Evolutionary conservation across 352 stramenopile genomes (phyloP).

Genomic region (Phytophthora aleatoria): DNA sequence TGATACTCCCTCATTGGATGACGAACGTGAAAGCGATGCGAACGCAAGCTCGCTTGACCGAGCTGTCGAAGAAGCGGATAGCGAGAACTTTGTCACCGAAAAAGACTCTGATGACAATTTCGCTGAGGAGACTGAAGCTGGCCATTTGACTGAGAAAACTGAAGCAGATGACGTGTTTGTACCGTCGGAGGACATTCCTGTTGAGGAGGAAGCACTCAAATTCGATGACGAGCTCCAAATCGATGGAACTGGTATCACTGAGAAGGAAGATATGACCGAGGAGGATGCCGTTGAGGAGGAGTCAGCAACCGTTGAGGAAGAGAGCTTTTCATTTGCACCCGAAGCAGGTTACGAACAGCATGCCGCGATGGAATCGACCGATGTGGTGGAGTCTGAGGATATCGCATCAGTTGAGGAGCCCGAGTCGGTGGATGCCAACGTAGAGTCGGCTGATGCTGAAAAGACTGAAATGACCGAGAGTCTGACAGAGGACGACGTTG

Average conservation of each 20-base stretch:
- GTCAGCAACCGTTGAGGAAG: neutral
- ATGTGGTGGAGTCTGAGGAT: conserved; percentile 6
- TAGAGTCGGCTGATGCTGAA: neutral
- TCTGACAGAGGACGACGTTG: neutral
- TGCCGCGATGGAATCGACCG: neutral
- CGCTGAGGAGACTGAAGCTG: conserved; percentile 11
- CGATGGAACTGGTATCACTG: conserved; percentile 3
- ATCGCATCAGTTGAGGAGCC: neutral
- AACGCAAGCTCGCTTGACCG: conserved; percentile 4
- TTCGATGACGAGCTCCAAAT: conserved; percentile 1
- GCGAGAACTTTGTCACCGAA: conserved; percentile 6
- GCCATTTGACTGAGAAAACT: neutral
- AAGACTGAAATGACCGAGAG: neutral
- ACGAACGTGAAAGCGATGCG: conserved; percentile 7
- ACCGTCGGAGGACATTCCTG: neutral
- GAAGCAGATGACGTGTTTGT: conserved; percentile 5
- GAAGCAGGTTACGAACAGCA: conserved; percentile 3
- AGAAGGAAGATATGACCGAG: neutral
- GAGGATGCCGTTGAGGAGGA: conserved; percentile 12
- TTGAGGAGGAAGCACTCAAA: conserved; percentile 6
- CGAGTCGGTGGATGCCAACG: neutral
- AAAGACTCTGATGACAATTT: neutral
- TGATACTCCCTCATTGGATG: neutral
- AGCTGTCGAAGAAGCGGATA: conserved; percentile 10
- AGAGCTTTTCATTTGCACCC: neutral